Evolutionary conservation across 352 stramenopile genomes (phyloP), one percentile per base, ranked within the genome.

Genomic region (Phytopythium kandeliae): DNA sequence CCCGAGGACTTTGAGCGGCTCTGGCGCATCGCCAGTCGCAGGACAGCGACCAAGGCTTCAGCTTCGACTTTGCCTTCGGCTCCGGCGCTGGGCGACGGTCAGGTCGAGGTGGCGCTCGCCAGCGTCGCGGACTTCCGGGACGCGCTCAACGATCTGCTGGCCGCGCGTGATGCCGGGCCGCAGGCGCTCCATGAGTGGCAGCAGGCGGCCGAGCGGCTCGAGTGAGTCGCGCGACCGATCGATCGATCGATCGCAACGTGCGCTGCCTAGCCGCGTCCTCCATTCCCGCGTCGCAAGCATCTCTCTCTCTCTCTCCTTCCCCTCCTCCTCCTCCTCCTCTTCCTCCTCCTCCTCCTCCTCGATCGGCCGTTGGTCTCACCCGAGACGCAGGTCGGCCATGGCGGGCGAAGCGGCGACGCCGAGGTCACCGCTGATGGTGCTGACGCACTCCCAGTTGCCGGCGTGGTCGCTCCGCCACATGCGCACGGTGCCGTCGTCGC

Each of bases 401-500:
- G 62, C 49, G 25, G 70, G 4, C 35, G 41, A 13, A 1, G 48
- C 28, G 6, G 44, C 44, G 4, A 30, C 28, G 28, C 75, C 74
- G 2, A 94, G 59, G 45, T 94, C 83, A 24, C 83, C 83, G 44
- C 76, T 84, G 57, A 94, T 81, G 12, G 80, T 90, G 60, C 84
- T 94, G 9, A 98, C 79, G 58, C 83, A 97, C 16, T 89, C 78
- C 89, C 94, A 98, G 45, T 89, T 84, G 45, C 89, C 86, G 31
- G 95, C 69, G 53, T 93, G 90, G 64, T 98, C 87, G 62, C 78
- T 87, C 63, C 98, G 97, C 92, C 92, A 99, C 63, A 99, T 81
- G 45, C 92, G 78, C n/a, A 98, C 88, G 15, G 90, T 94, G 46
- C 95, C 95, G 49, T 96, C 86, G 65, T 99, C 96, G 9, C 95